phyloP scores from a whole-genome alignment of 805 yeast species.

The Pichia nanzhaoensis region DNA sequence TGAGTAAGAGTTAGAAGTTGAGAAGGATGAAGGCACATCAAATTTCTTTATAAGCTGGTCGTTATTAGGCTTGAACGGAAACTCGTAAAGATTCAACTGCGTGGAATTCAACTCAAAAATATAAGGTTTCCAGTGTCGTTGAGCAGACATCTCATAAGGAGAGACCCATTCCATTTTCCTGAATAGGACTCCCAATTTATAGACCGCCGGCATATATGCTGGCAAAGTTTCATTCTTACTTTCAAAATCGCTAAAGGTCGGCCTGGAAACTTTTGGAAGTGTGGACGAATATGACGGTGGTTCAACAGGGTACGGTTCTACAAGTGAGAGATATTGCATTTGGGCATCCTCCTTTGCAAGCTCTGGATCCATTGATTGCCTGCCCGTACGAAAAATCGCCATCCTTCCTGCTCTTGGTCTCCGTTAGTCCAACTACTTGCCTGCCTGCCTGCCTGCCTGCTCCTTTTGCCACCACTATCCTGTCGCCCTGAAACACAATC shows the following conservation, averaged over 20 bases:
- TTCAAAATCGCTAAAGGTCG: constrained; percentile 16
- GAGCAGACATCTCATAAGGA: constrained; percentile 65
- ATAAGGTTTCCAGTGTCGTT: constrained; percentile 63
- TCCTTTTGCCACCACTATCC: no score
- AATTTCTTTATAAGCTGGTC: constrained; percentile 10
- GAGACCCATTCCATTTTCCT: constrained; percentile 71
- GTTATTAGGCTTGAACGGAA: constrained; percentile 8
- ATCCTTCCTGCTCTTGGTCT: no score
- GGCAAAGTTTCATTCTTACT: constrained; percentile 46
- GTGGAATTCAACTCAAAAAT: constrained; percentile 80
- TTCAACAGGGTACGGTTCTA: constrained; percentile 34
- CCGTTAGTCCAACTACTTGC: no score
- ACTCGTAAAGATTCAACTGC: constrained; percentile 63
- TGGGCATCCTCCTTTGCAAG: neutral
- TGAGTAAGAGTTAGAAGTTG: constrained; percentile 11
- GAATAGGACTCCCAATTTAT: constrained; percentile 47
- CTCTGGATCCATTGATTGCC: no score
- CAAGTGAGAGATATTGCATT: constrained; percentile 20
- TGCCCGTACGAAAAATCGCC: no score
- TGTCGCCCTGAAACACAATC: no score
- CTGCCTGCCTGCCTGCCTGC: no score
- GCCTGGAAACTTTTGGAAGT: constrained; percentile 32
- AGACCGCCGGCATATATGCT: constrained; percentile 55
- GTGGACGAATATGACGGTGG: constrained; percentile 34
- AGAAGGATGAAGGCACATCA: constrained; percentile 12